Evolutionary conservation across 768 basidiomycete species (phyloP), one percentile per base, ranked within the genome.

Genomic region (Macrolepiota albuminosa): DNA sequence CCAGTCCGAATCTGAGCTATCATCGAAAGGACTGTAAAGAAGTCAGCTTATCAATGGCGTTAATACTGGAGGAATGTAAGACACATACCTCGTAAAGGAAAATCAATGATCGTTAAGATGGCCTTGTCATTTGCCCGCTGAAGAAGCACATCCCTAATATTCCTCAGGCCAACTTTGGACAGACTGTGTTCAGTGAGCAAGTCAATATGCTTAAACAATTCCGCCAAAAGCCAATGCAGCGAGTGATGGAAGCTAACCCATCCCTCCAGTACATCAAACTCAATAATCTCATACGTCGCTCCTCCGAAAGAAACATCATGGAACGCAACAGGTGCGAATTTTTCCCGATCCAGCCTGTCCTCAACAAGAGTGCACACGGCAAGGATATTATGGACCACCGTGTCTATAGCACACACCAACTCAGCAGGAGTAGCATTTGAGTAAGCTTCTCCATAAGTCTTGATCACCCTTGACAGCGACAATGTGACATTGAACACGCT

Each of bases 191-290:
- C 83, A 2, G 78, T 79, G 48, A 94, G 76, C 53, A 87, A 67
- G 58, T 88, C 84, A 39, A 91, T 82, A 63, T 92, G 90, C 73
- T 94, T 96, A 72, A 93, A 82, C 52, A 95, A 72, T 72, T 95
- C 95, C 40, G 91, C 91, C 49, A 95, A 78, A 18, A 96, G 78
- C 93, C 93, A 96, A 66, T 93, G 91, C 50, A 95, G 69, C 26
- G 93, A 91, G 69, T 97, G 94, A 68, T 97, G 95, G 68, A 95
- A 96, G 75, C 91, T 93, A 63, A 95, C 88, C 82, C 87, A 91
- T 13, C 88, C 85, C 33, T 89, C 84, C 64, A 86, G 70, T 2
- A 93, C 90, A 59, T 93, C 87, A 69, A 94, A 94, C 9, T 88
- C 74, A 34, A 95, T 78, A 54, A 89, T 76, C n/a, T 81, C 75